These are phyloP conservation scores for Xanthoconium separans DNA, from an alignment of 1,284 basidiomycete species.

Conservation along the genomic window DNA sequence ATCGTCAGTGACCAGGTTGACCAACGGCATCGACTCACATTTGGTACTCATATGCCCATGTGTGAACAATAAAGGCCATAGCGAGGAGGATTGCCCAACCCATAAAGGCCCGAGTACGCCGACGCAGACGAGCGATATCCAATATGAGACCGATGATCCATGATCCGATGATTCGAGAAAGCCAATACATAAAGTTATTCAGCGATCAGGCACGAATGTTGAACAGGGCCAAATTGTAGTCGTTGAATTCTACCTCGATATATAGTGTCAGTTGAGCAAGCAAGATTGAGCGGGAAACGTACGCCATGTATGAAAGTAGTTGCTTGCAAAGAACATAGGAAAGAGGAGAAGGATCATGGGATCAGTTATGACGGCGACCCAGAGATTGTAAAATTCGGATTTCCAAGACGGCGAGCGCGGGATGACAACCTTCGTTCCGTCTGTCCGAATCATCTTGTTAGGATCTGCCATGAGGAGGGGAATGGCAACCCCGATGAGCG, in stretches of 20 bases:
- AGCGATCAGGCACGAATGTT: slow-evolving; percentile 36
- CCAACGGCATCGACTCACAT: slow-evolving; percentile 10
- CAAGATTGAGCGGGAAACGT: background rate
- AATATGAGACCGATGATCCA: too few species aligned
- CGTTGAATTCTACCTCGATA: slow-evolving; percentile 30
- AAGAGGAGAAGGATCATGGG: slow-evolving; percentile 29
- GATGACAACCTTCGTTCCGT: too few species aligned
- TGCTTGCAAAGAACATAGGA: slow-evolving; percentile 38
- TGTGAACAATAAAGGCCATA: slow-evolving; percentile 50
- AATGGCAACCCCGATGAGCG: too few species aligned
- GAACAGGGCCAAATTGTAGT: slow-evolving; percentile 39
- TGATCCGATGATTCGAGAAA: slow-evolving; percentile 37
- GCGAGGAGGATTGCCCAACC: slow-evolving; percentile 45
- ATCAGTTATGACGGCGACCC: slow-evolving; percentile 32
- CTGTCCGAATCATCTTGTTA: too few species aligned
- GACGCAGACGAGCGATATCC: too few species aligned
- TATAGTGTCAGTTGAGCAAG: background rate
- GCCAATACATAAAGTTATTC: slow-evolving; percentile 40
- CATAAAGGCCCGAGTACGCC: slow-evolving; percentile 44
- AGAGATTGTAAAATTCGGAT: slow-evolving; percentile 34
- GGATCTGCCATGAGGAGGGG: too few species aligned
- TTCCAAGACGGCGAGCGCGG: slow-evolving; percentile 28
- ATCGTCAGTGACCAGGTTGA: background rate
- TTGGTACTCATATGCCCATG: slow-evolving; percentile 52
- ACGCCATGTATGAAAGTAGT: slow-evolving; percentile 26